Evolutionary conservation across 2,329 filamentous ascomycete genomes (phyloP).

Genomic region (Leptographium lundbergii): DNA sequence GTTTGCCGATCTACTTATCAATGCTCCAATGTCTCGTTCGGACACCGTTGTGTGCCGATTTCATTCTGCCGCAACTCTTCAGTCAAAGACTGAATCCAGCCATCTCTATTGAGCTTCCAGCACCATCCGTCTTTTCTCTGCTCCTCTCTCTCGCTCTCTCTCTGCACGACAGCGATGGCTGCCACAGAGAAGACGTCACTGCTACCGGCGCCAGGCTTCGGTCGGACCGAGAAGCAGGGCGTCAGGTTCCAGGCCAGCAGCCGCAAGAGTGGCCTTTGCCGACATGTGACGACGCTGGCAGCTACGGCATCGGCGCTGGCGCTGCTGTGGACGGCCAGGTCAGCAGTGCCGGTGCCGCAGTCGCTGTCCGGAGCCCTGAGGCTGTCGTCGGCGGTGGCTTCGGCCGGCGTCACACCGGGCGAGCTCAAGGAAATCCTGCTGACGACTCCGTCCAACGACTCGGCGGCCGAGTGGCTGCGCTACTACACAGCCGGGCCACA

Average conservation of each 20-base stretch:
- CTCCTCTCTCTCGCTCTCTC: neutral
- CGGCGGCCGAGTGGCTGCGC: slow-evolving; percentile 56
- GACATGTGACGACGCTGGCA: neutral
- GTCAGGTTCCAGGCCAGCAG: neutral
- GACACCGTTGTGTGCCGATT: too few species aligned
- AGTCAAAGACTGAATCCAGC: too few species aligned
- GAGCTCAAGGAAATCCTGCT: slow-evolving; percentile 45
- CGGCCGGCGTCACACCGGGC: slow-evolving; percentile 25
- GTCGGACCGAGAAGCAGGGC: neutral
- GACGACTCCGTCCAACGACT: slow-evolving; percentile 42
- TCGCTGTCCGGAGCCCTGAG: neutral
- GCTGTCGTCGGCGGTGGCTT: neutral
- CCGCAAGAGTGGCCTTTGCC: neutral
- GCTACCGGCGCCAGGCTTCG: neutral
- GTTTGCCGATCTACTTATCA: too few species aligned
- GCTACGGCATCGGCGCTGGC: neutral
- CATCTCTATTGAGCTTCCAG: neutral
- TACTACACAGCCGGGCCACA: slow-evolving; percentile 71
- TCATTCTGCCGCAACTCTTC: too few species aligned
- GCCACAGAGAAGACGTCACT: neutral
- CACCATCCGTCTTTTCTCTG: neutral
- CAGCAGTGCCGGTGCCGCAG: neutral
- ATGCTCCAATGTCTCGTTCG: too few species aligned
- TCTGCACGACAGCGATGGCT: neutral
- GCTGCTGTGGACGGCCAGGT: neutral